Percentiles rank a stretch among this genome's conserved stretches.
Conservation (phyloP, 2,329 filamentous ascomycete species). For the Cladosporium oxysporum region DNA sequence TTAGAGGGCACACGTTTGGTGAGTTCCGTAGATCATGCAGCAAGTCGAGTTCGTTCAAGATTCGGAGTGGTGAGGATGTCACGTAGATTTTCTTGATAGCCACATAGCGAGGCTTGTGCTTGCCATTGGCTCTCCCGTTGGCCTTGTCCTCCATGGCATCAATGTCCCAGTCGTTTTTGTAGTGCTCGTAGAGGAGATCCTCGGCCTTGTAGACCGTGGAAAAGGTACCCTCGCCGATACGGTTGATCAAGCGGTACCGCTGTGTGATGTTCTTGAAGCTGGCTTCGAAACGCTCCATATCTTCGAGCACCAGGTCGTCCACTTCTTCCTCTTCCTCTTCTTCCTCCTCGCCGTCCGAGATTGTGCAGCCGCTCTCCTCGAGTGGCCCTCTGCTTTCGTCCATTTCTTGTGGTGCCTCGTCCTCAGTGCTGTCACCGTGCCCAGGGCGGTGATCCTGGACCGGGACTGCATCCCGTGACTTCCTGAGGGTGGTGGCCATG, state of each 20-base stretch:
- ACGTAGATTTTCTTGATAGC: constrained; percentile 99
- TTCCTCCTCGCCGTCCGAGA: constrained; percentile 46
- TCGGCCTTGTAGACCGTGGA: constrained; percentile 99
- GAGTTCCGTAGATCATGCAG: constrained; percentile 83
- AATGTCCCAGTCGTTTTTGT: constrained; percentile 84
- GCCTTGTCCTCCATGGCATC: constrained; percentile 64
- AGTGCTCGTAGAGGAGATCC: constrained; percentile 80
- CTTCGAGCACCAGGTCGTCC: constrained; percentile 71
- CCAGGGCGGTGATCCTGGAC: constrained; percentile 26
- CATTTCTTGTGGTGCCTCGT: constrained; percentile 43
- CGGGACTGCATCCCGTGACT: constrained; percentile 25
- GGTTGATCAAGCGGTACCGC: constrained; percentile 87
- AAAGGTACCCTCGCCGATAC: constrained; percentile 97
- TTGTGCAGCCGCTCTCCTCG: constrained; percentile 52
- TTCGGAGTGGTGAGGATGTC: constrained; percentile 88
- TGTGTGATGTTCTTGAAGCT: constrained; percentile 82
- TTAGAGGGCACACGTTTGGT: constrained; percentile 85
- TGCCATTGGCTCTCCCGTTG: constrained; percentile 29
- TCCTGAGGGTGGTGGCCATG: constrained; percentile 28
- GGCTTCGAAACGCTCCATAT: constrained; percentile 82
- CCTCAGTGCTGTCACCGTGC: constrained; percentile 29
- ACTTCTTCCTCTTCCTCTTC: constrained; percentile 56
- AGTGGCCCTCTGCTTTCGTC: constrained; percentile 53
- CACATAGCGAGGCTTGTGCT: constrained; percentile 69
- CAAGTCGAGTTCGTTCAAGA: constrained; percentile 93